These are phyloP conservation scores for Myriangium duriaei DNA, from an alignment of 2,329 filamentous ascomycete genomes.

Conservation along the genomic window DNA sequence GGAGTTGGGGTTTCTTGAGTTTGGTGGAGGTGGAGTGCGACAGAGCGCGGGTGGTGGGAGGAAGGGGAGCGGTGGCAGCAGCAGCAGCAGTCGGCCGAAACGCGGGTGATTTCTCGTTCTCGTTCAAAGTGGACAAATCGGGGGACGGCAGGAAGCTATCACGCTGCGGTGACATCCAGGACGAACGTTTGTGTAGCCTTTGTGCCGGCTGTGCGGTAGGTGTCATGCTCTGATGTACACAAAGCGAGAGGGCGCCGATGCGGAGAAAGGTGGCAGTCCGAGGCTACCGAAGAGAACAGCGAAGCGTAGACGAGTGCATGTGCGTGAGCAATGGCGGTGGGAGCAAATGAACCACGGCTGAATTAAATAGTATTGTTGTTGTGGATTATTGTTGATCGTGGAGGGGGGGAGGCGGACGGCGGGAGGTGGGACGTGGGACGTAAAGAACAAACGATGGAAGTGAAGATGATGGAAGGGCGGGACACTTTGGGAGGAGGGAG, in stretches of 20 bases:
- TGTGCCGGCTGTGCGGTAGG: slow-evolving; percentile 7
- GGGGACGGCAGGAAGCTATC: slow-evolving; percentile 9
- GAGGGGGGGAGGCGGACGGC: no score
- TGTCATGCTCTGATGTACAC: slow-evolving; percentile 7
- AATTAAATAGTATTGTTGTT: no score
- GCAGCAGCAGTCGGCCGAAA: slow-evolving; percentile 4
- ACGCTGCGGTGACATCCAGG: slow-evolving; percentile 7
- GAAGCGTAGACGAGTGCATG: slow-evolving; percentile 6
- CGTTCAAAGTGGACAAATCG: slow-evolving; percentile 5
- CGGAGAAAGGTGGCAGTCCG: neutral
- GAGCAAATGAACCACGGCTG: no score
- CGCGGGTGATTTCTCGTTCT: slow-evolving; percentile 3
- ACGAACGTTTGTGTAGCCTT: slow-evolving; percentile 10
- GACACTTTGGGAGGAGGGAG: neutral
- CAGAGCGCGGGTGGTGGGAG: neutral
- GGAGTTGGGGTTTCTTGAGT: slow-evolving; percentile 38
- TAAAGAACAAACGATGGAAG: neutral
- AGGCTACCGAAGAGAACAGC: neutral
- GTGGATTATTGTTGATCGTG: neutral
- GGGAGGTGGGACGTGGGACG: neutral
- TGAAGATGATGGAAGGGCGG: neutral
- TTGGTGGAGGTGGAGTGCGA: slow-evolving; percentile 5
- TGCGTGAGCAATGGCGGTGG: neutral
- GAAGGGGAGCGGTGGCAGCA: neutral
- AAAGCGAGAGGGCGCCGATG: neutral